phyloP scores from a whole-genome alignment of 2,329 filamentous ascomycete species.

The Fusarium sororula region DNA sequence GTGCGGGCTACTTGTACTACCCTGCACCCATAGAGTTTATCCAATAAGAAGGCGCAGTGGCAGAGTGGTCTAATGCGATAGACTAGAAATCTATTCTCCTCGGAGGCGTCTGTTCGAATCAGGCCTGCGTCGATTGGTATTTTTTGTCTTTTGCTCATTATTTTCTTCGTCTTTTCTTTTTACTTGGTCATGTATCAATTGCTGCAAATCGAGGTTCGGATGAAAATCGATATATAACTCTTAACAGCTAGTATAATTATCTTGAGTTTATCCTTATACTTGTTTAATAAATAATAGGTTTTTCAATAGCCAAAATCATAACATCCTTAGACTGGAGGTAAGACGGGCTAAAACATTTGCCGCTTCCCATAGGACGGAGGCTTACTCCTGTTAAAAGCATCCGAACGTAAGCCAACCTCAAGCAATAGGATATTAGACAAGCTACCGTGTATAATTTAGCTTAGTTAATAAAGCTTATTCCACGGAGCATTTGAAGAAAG shows the following conservation, averaged over 20 bases:
- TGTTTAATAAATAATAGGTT: neutral
- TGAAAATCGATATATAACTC: neutral
- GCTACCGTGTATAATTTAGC: neutral
- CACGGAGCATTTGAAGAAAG: neutral
- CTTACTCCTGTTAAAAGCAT: neutral
- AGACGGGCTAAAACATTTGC: neutral
- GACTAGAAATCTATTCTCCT: constrained; percentile 35
- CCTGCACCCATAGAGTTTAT: accelerated
- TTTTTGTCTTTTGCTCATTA: neutral
- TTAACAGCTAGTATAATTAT: too few relatives aligned
- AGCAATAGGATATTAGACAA: neutral
- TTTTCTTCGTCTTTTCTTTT: neutral
- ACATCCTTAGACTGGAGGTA: neutral
- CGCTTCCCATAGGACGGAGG: neutral
- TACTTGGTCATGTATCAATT: too few relatives aligned
- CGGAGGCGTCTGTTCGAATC: constrained; percentile 34
- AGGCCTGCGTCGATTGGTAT: constrained; percentile 25
- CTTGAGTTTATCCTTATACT: neutral
- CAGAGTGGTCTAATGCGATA: constrained; percentile 35
- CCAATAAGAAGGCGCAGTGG: constrained; percentile 29
- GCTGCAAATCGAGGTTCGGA: neutral
- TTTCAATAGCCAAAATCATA: too few relatives aligned
- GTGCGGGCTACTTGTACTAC: neutral
- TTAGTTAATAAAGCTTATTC: neutral
- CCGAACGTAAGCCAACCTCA: neutral